These are phyloP conservation scores for Biscogniauxia sp. DNA, from an alignment of 2,329 filamentous ascomycete species.

Conservation along the genomic window DNA sequence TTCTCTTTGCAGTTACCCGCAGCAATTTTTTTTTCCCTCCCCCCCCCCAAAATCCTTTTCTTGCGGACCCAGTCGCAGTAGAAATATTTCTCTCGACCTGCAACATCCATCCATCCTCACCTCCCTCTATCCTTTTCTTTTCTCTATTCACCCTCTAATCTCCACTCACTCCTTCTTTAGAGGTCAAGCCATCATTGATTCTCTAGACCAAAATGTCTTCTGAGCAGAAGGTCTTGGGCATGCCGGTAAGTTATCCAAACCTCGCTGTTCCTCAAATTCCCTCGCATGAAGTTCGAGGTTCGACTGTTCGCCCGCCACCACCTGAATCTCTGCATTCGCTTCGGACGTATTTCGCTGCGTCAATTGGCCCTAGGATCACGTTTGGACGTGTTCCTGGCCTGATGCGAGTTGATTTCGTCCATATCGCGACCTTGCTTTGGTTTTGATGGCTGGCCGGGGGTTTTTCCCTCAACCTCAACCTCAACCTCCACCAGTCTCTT, in stretches of 20 bases:
- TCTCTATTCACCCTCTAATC: conserved; percentile 41
- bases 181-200: conserved; percentile 41
- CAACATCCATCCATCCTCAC: conserved; percentile 20
- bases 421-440: conserved; percentile 9
- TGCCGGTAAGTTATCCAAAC: conserved; percentile 49
- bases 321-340: conserved; percentile 19
- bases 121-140: conserved; percentile 13
- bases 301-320: conserved; percentile 6
- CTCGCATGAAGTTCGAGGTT: conserved; percentile 13
- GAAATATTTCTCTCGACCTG: conserved; percentile 40
- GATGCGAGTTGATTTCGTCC: conserved; percentile 8
- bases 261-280: conserved; percentile 15
- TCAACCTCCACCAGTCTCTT: background rate
- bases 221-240: conserved; percentile 61
- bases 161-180: conserved; percentile 60
- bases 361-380: conserved; percentile 19
- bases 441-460: conserved; percentile 13
- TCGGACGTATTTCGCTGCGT: conserved; percentile 19
- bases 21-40: conserved; percentile 51
- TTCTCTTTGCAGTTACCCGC: conserved; percentile 40
- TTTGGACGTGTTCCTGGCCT: conserved; percentile 3
- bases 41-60: conserved; percentile 33
- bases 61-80: conserved; percentile 42
- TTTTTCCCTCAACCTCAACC: conserved; percentile 3
- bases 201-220: conserved; percentile 51